Conservation (phyloP, 2,329 filamentous ascomycete genomes). For the Arthrobotrys entomopaga region DNA sequence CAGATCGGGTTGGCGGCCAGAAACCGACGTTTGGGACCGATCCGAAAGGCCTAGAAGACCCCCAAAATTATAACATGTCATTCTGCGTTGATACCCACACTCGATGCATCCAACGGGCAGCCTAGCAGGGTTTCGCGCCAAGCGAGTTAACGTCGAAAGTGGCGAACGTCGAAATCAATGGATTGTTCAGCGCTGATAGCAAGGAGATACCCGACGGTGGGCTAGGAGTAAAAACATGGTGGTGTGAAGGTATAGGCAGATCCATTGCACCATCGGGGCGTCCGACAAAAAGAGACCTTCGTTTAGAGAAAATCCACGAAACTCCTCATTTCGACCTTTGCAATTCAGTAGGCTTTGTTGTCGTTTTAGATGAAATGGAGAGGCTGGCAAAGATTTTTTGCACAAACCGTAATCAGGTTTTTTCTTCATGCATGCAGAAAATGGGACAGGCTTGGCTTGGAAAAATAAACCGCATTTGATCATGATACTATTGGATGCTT, state of each 20-base stretch:
- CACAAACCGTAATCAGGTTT: constrained; percentile 15
- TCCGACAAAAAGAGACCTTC: constrained; percentile 20
- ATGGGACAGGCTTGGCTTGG: too few species aligned
- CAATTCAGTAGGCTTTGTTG: constrained; percentile 16
- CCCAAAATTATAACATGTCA: constrained; percentile 43
- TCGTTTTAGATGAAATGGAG: constrained; percentile 10
- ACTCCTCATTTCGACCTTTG: constrained; percentile 19
- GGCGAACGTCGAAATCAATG: constrained; percentile 3
- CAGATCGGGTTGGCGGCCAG: constrained; percentile 18
- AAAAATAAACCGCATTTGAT: constrained; percentile 23
- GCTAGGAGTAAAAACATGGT: constrained; percentile 24
- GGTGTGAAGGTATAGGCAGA: constrained; percentile 20
- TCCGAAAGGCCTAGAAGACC: background rate
- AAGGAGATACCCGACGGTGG: constrained; percentile 35
- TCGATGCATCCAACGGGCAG: constrained; percentile 11
- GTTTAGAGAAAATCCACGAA: background rate
- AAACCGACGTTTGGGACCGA: constrained; percentile 14
- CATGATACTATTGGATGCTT: constrained; percentile 36
- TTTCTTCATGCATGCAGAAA: constrained; percentile 16
- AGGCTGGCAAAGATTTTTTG: constrained; percentile 32
- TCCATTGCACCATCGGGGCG: constrained; percentile 30
- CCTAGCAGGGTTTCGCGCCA: constrained; percentile 30
- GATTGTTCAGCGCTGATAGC: constrained; percentile 1
- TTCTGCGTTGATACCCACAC: constrained; percentile 45
- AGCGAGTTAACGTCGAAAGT: constrained; percentile 9